phyloP scores from a whole-genome alignment of 2,329 filamentous ascomycete genomes.

The Colletotrichum viniferum region DNA sequence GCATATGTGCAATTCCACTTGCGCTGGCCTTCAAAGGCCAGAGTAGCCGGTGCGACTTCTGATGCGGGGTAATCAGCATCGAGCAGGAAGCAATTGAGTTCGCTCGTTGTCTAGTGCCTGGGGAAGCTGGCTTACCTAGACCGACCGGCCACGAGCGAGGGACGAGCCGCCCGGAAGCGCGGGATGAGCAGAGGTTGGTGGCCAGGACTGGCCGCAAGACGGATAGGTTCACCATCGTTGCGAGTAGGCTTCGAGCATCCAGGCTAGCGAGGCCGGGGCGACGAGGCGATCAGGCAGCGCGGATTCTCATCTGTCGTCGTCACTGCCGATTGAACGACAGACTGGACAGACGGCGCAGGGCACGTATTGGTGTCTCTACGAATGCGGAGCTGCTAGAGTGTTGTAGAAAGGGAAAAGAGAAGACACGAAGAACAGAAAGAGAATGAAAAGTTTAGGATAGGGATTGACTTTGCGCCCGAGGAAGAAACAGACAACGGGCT shows the following conservation, averaged over 20 bases:
- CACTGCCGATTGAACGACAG: background rate
- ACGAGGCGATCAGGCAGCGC: background rate
- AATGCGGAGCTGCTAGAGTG: background rate
- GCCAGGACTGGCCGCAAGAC: constrained; percentile 18
- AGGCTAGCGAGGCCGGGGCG: constrained; percentile 12
- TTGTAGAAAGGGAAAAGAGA: background rate
- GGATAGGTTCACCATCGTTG: constrained; percentile 13
- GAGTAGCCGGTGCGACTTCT: background rate
- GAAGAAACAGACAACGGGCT: background rate
- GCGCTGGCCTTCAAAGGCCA: constrained; percentile 3
- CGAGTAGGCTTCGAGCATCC: constrained; percentile 2
- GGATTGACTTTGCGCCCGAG: constrained; percentile 18
- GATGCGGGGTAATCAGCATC: background rate
- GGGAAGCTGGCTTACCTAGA: constrained; percentile 3
- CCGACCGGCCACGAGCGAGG: background rate
- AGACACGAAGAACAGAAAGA: background rate
- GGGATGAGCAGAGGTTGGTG: constrained; percentile 3
- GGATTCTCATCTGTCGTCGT: constrained; percentile 6
- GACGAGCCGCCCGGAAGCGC: constrained; percentile 4
- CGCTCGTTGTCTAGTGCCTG: background rate
- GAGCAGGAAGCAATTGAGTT: background rate
- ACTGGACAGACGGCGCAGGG: background rate
- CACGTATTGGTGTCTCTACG: background rate
- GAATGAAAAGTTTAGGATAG: background rate
- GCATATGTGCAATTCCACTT: constrained; percentile 46